phyloP scores from a whole-genome alignment of 495 filamentous ascomycete species.

The Saxophila tyrrhenica region DNA sequence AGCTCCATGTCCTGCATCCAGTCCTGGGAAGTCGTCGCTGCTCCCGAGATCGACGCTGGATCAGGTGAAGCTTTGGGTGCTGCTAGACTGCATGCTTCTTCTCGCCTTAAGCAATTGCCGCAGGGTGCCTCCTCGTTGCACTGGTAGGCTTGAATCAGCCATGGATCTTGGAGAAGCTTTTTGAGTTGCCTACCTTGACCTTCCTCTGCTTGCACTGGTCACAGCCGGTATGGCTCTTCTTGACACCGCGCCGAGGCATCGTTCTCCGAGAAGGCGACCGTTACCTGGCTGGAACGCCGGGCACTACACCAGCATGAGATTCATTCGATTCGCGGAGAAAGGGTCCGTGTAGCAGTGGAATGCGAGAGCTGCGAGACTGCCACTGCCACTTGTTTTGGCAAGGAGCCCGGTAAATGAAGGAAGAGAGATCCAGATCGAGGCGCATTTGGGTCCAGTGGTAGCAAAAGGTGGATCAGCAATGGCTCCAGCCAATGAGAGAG shows the following conservation, averaged over 20 bases:
- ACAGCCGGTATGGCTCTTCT: conserved; percentile 23
- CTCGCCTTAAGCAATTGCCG: conserved; percentile 1
- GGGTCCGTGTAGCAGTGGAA: no score
- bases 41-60: neutral
- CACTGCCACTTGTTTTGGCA: no score
- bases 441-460: no score
- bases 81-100: neutral
- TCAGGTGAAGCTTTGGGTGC: neutral
- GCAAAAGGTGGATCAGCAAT: no score
- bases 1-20: conserved; percentile 19
- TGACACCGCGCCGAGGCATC: conserved; percentile 9
- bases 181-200: conserved; percentile 20
- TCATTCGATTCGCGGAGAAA: no score
- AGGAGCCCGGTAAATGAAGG: no score
- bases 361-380: no score
- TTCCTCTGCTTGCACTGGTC: conserved; percentile 20
- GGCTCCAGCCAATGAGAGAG: no score
- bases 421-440: no score
- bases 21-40: neutral
- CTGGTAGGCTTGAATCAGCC: neutral
- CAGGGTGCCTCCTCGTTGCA: conserved; percentile 7
- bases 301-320: no score
- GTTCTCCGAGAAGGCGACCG: no score
- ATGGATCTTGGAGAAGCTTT: neutral
- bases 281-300: no score